Evolutionary conservation across 441 rosid species (phyloP).

Genomic region (Bocquillonia castaneifolia): DNA sequence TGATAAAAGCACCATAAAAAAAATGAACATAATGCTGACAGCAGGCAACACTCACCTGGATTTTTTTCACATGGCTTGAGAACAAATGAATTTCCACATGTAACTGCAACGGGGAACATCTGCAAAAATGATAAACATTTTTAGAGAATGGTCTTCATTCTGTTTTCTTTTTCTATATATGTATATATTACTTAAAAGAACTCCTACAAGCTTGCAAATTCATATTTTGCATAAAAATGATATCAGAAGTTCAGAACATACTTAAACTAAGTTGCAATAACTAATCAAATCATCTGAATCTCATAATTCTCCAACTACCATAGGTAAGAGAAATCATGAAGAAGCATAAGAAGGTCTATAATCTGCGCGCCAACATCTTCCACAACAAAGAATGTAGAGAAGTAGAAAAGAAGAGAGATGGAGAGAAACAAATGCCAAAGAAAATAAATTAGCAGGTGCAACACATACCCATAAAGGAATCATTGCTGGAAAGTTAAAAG

Average conservation of each 20-base stretch:
- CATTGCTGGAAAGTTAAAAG: conserved; percentile 48
- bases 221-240: not conserved
- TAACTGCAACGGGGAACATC: conserved; percentile 28
- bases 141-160: not conserved
- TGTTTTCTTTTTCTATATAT: not conserved
- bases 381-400: not conserved
- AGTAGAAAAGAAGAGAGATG: not conserved
- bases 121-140: not conserved
- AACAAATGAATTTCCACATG: conserved; percentile 28
- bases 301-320: not conserved
- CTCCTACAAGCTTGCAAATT: not conserved
- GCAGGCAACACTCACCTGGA: conserved; percentile 18
- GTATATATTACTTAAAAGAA: not conserved
- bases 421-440: conserved; percentile 5
- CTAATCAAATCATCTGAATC: not conserved
- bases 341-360: not conserved
- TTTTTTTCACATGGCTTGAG: conserved; percentile 27
- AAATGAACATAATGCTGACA: not conserved
- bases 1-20: not conserved
- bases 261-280: not conserved
- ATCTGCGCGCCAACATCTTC: not conserved
- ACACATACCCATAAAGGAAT: conserved; percentile 50
- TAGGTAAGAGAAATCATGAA: not conserved
- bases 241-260: not conserved
- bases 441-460: conserved; percentile 7